A percentile compares a stretch with the other conserved stretches of the same genome.
Conservation (phyloP, 2,329 filamentous ascomycete species). For the Venturia nashicola region DNA sequence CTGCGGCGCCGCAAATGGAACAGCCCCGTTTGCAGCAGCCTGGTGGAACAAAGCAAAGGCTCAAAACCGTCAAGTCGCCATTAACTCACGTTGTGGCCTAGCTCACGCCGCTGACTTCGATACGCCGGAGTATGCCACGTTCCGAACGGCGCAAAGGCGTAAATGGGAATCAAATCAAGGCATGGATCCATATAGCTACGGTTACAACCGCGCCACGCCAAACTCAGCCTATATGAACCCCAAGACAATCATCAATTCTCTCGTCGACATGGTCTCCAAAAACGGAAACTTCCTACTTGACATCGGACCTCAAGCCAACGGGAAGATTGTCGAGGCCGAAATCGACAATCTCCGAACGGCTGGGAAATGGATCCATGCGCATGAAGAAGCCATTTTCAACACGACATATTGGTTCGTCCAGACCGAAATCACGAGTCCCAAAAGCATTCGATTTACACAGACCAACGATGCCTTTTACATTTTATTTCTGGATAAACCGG, state of each 20-base stretch:
- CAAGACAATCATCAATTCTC: slow-evolving; percentile 31
- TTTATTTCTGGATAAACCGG: slow-evolving; percentile 30
- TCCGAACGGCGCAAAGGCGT: slow-evolving; percentile 28
- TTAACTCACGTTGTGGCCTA: slow-evolving; percentile 46
- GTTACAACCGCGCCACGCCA: slow-evolving; percentile 45
- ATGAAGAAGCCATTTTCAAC: slow-evolving; percentile 44
- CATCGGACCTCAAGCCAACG: slow-evolving; percentile 43
- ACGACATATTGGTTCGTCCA: slow-evolving; percentile 44
- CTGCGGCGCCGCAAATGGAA: slow-evolving; percentile 31
- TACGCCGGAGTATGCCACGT: slow-evolving; percentile 41
- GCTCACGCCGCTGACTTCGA: slow-evolving; percentile 40
- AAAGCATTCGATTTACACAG: slow-evolving; percentile 38
- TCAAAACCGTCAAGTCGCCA: slow-evolving; percentile 36
- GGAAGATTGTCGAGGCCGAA: slow-evolving; percentile 39
- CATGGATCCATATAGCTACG: slow-evolving; percentile 49
- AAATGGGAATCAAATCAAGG: slow-evolving; percentile 50
- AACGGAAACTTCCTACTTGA: slow-evolving; percentile 47
- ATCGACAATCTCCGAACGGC: slow-evolving; percentile 36
- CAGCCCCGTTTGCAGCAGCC: slow-evolving; percentile 27
- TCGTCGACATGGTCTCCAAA: slow-evolving; percentile 42
- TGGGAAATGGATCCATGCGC: slow-evolving; percentile 40
- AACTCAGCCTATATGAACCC: slow-evolving; percentile 40
- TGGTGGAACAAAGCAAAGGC: slow-evolving; percentile 31
- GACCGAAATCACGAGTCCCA: slow-evolving; percentile 23
- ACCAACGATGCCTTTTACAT: slow-evolving; percentile 43